Conservation (phyloP, 148 eudicot species). For the Spergularia bocconei region DNA sequence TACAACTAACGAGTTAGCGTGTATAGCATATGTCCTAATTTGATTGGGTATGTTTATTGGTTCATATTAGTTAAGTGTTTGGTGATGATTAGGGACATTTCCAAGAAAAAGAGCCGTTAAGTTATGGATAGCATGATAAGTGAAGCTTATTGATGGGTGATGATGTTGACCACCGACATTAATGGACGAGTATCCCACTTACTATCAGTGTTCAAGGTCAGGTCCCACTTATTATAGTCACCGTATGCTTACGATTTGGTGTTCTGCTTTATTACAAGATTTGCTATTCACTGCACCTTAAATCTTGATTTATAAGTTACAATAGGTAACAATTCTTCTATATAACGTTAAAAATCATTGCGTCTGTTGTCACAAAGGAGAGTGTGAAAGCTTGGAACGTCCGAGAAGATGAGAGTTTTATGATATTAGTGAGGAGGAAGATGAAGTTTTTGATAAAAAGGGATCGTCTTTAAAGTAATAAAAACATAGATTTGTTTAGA, state of each 20-base stretch:
- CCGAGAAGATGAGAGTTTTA: no score
- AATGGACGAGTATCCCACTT: not conserved
- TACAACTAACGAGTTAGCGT: conserved; percentile 12
- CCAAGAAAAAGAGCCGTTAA: conserved; percentile 21
- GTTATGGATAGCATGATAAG: not conserved
- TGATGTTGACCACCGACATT: conserved; percentile 11
- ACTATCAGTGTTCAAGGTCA: no score
- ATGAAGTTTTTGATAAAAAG: no score
- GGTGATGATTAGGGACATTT: conserved; percentile 3
- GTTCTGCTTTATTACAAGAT: no score
- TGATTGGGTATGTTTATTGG: not conserved
- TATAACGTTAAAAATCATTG: no score
- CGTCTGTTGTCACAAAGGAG: no score
- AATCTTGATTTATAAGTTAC: not conserved
- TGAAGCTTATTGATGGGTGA: not conserved
- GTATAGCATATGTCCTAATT: not conserved
- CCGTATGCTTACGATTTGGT: no score
- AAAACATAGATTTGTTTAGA: no score
- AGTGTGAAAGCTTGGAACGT: no score
- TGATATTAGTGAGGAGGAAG: no score
- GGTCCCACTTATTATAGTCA: no score
- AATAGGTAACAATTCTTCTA: no score
- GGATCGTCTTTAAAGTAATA: not conserved
- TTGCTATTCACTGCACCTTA: not conserved
- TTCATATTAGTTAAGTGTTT: not conserved